Percentiles rank a stretch among this genome's conserved stretches.
phyloP scores from a whole-genome alignment of 148 eudicot species.

The Chenopodium suecicum region DNA sequence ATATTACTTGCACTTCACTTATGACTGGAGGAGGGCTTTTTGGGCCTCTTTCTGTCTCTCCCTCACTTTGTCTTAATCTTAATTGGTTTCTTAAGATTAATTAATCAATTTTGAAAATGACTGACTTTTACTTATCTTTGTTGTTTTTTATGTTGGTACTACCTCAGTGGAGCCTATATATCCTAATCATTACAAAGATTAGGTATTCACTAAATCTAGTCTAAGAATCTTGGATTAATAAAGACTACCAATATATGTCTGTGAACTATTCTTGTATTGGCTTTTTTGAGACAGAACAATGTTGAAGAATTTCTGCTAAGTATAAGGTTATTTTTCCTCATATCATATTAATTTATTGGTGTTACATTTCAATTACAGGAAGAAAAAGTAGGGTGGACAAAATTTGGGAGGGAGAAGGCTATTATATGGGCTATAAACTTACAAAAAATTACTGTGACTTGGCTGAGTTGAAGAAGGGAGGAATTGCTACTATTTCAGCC shows the following conservation, averaged over 20 bases:
- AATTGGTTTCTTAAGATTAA: conserved; percentile 6
- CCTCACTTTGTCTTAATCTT: conserved; percentile 11
- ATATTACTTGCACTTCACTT: conserved; percentile 1
- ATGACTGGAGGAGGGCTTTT: not conserved
- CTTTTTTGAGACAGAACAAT: not conserved
- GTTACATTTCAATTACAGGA: conserved; percentile 17
- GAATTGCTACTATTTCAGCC: conserved; percentile 29
- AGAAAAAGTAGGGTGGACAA: not conserved
- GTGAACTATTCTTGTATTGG: not conserved
- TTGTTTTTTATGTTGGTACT: conserved; percentile 4
- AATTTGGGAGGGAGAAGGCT: conserved; percentile 17
- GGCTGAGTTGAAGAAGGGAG: conserved; percentile 36
- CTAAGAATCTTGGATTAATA: conserved; percentile 4
- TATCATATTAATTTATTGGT: conserved; percentile 6
- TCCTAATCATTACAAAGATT: not conserved
- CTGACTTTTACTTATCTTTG: not conserved
- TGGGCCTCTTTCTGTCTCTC: not conserved
- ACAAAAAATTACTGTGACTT: conserved; percentile 41
- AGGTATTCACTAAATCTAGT: conserved; percentile 3
- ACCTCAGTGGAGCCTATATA: conserved; percentile 7
- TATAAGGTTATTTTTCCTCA: not conserved
- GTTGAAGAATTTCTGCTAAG: not conserved
- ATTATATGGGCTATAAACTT: conserved; percentile 47
- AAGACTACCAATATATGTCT: not conserved
- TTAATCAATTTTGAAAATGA: conserved; percentile 5